These are phyloP conservation scores for Austropuccinia psidii DNA, from an alignment of 1,284 basidiomycete genomes.

Conservation along the genomic window DNA sequence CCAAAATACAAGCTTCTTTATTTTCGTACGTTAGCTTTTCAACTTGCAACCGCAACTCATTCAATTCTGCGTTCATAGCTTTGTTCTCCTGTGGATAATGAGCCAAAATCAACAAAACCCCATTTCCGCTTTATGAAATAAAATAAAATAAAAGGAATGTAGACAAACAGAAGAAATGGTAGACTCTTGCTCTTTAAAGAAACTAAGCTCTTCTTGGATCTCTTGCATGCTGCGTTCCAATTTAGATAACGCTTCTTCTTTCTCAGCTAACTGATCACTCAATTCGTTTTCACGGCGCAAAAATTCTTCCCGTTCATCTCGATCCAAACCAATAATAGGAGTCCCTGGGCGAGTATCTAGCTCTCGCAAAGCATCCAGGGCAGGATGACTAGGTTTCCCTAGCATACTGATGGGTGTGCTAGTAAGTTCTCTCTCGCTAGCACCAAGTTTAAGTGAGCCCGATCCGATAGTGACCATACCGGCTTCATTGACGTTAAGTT, in stretches of 20 bases:
- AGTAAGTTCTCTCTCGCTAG: slow-evolving; percentile 58
- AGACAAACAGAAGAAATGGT: slow-evolving; percentile 61
- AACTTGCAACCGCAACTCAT: slow-evolving; percentile 82
- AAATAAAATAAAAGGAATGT: neutral
- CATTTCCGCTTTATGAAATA: neutral
- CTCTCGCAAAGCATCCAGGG: slow-evolving; percentile 62
- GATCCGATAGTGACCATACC: slow-evolving; percentile 40
- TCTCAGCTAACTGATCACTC: slow-evolving; percentile 84
- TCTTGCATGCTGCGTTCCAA: slow-evolving; percentile 60
- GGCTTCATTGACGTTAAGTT: slow-evolving; percentile 53
- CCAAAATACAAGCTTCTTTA: slow-evolving; percentile 88
- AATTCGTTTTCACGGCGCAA: slow-evolving; percentile 93
- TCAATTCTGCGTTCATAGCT: slow-evolving; percentile 67
- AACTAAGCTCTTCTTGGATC: slow-evolving; percentile 61
- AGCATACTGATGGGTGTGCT: slow-evolving; percentile 55
- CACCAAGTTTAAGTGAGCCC: slow-evolving; percentile 54
- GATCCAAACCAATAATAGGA: slow-evolving; percentile 63
- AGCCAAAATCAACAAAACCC: no score
- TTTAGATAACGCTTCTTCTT: slow-evolving; percentile 65
- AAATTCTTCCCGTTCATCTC: slow-evolving; percentile 97
- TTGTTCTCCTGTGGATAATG: slow-evolving; percentile 87
- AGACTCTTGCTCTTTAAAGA: slow-evolving; percentile 84
- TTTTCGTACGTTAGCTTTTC: slow-evolving; percentile 90
- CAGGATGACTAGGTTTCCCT: slow-evolving; percentile 61
- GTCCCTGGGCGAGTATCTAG: slow-evolving; percentile 52